A percentile compares a stretch with the other conserved stretches of the same genome.
Conservation (phyloP, 2,329 filamentous ascomycete genomes). For the Clonostachys byssicola region DNA sequence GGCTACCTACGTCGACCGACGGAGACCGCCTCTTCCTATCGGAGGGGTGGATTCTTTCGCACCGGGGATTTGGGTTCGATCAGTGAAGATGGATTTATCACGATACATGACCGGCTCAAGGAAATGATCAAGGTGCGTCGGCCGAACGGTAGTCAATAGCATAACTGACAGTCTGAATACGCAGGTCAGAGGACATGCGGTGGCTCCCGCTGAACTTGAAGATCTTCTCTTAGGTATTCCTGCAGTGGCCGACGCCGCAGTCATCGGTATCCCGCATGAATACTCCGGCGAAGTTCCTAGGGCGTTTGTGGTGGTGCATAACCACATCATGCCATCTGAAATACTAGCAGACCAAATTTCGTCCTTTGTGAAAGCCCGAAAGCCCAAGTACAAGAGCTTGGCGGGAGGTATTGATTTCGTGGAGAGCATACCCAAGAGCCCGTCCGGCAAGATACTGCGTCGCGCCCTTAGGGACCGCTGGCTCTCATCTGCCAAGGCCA, state of each 20-base stretch:
- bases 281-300: not conserved
- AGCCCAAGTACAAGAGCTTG: slow-evolving; percentile 62
- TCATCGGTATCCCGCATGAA: not conserved
- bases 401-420: slow-evolving; percentile 67
- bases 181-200: slow-evolving; percentile 46
- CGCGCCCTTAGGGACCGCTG: slow-evolving; percentile 34
- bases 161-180: slow-evolving; percentile 10
- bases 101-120: slow-evolving; percentile 70
- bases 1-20: not conserved
- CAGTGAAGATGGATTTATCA: slow-evolving; percentile 48
- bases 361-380: slow-evolving; percentile 44
- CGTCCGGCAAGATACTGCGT: slow-evolving; percentile 44
- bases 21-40: not conserved
- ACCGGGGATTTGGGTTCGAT: slow-evolving; percentile 67
- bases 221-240: slow-evolving; percentile 26
- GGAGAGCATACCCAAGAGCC: slow-evolving; percentile 66
- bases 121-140: slow-evolving; percentile 53
- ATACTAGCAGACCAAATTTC: too few relatives aligned
- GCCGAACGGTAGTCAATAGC: too few relatives aligned
- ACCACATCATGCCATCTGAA: too few relatives aligned
- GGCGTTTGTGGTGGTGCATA: not conserved
- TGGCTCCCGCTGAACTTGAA: slow-evolving; percentile 45
- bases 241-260: slow-evolving; percentile 55
- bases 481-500: slow-evolving; percentile 22
- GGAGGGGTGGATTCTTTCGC: slow-evolving; percentile 60